These are phyloP conservation scores for Circinella umbellata DNA, from an alignment of 371 early-diverging fungal genomes.

Conservation along the genomic window DNA sequence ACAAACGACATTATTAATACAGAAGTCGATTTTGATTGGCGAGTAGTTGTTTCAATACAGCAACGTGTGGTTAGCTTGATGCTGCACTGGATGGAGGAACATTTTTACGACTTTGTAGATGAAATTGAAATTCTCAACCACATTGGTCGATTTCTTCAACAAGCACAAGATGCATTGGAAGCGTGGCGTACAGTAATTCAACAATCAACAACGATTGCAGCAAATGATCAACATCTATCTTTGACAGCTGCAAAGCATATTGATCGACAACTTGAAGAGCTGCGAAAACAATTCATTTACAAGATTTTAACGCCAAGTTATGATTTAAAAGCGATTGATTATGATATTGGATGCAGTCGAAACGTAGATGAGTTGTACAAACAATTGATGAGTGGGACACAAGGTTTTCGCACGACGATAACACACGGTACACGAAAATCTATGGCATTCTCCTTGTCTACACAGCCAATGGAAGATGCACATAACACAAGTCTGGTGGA, in stretches of 20 bases:
- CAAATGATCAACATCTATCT: constrained; percentile 5
- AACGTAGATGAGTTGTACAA: constrained; percentile 36
- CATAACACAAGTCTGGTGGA: constrained; percentile 25
- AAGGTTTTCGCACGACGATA: constrained; percentile 25
- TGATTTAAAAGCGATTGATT: constrained; percentile 39
- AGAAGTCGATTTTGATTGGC: constrained; percentile 39
- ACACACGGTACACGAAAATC: constrained; percentile 22
- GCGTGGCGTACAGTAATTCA: constrained; percentile 27
- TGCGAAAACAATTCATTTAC: constrained; percentile 28
- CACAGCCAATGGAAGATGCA: constrained; percentile 18
- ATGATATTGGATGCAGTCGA: constrained; percentile 29
- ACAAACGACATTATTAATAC: background rate
- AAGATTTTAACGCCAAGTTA: constrained; percentile 42
- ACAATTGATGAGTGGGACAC: constrained; percentile 29
- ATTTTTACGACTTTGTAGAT: constrained; percentile 74
- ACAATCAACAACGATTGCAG: background rate
- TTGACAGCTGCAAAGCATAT: constrained; percentile 15
- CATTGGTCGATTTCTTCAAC: constrained; percentile 27
- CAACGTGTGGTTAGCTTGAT: constrained; percentile 58
- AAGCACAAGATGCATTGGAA: constrained; percentile 30
- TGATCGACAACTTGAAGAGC: constrained; percentile 24
- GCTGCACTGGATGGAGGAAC: constrained; percentile 67
- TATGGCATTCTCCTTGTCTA: constrained; percentile 30
- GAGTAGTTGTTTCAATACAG: constrained; percentile 43
- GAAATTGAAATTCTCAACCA: constrained; percentile 47